These are phyloP conservation scores for Tylopilus felleus DNA, from an alignment of 768 basidiomycete genomes.

Conservation along the genomic window DNA sequence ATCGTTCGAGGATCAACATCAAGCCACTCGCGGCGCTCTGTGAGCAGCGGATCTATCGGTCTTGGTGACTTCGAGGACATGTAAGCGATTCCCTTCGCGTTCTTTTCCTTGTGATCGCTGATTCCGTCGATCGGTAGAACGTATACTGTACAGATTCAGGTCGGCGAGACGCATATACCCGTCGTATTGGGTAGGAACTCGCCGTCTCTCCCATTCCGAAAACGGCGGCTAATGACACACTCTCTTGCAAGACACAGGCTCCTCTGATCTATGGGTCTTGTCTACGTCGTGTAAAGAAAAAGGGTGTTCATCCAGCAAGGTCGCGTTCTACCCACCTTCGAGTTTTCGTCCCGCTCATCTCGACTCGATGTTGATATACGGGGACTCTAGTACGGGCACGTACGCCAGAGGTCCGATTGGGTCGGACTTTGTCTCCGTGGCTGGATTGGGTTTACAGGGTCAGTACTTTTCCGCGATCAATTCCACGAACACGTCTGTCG, in stretches of 20 bases:
- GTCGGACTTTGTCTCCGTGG: slow-evolving; percentile 52
- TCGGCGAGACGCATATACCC: slow-evolving; percentile 51
- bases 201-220: background rate
- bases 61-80: slow-evolving; percentile 62
- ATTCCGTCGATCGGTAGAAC: slow-evolving; percentile 37
- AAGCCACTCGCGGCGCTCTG: slow-evolving; percentile 7
- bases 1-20: slow-evolving; percentile 9
- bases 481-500: slow-evolving; percentile 62
- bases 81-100: slow-evolving; percentile 36
- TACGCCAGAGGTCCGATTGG: slow-evolving; percentile 65
- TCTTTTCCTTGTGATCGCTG: slow-evolving; percentile 1
- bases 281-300: slow-evolving; percentile 50
- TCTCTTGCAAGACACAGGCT: slow-evolving; percentile 61
- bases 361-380: slow-evolving; percentile 54
- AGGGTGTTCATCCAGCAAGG: slow-evolving; percentile 36
- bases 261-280: slow-evolving; percentile 73
- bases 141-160: slow-evolving; percentile 57
- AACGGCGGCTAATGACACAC: background rate
- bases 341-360: slow-evolving; percentile 47
- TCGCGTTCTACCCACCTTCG: slow-evolving; percentile 48
- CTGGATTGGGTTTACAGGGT: slow-evolving; percentile 43
- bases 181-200: slow-evolving; percentile 53
- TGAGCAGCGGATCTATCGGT: slow-evolving; percentile 40
- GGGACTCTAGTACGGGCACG: slow-evolving; percentile 70
- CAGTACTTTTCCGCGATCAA: slow-evolving; percentile 69